Evolutionary conservation across 2,329 filamentous ascomycete species (phyloP), one percentile per base, ranked within the genome.

Genomic region (Phialophora verrucosa): DNA sequence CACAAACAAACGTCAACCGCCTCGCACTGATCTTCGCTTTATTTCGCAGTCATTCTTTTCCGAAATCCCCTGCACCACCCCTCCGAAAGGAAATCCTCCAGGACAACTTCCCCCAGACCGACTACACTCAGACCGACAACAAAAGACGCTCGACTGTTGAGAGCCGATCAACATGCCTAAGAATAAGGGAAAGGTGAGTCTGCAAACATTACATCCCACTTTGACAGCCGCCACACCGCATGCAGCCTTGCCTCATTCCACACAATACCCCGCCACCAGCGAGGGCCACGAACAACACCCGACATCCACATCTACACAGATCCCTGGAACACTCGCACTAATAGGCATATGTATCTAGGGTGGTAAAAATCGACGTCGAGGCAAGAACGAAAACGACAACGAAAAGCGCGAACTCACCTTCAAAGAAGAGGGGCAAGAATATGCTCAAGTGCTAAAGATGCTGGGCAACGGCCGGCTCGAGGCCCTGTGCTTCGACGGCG

Each of bases 331-430:
- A 17, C 7, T 17, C 25, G 20, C 25, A 38, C 59, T 61, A 29
- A 54, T 20, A 11, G 14, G 2, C 12, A 6, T 27, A 6, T 38
- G 3, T 25, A n/a, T 35, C 87, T 75, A 95, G 92, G 94, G 94
- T 82, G 94, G 94, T 84, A 98, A 98, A 88, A 98, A 98, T 84
- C 87, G 94, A 83, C 91, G 94, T 88, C 89, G 95, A 84, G 94
- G 94, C 83, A 98, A 97, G 90, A 96, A 96, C 87, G 92, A 96
- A 84, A 96, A 95, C 83, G 95, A 98, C 85, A 96, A 97, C 79
- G 93, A 97, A 85, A 97, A 97, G 87, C 93, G 94, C 81, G 94
- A 98, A 82, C 87, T 98, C 76, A 94, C 92, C 77, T 98, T 98
- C 89, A 97, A 97, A 84, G 95, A 98, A 81, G 94, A 98, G 78